These are phyloP conservation scores for Keithomyces neogunnii DNA, from an alignment of 2,329 filamentous ascomycete species.

Conservation along the genomic window DNA sequence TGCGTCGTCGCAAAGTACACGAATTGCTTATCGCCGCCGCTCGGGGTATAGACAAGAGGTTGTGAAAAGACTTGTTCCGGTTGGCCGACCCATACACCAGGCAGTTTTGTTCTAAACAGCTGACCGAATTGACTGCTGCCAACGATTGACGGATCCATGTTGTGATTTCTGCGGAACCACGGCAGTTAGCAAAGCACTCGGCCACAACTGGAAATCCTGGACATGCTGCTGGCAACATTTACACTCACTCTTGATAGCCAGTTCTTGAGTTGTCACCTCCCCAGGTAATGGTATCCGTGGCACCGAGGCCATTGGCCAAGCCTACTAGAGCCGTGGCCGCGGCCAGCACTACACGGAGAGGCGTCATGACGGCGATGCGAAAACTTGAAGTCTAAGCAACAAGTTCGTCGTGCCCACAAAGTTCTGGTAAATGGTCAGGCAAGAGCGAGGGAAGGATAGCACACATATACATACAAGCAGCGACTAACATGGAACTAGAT, in stretches of 20 bases:
- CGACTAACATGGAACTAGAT: neutral
- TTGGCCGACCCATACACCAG: conserved; percentile 40
- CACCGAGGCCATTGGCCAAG: conserved; percentile 26
- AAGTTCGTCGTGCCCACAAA: neutral
- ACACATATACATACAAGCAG: neutral
- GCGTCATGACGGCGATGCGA: conserved; percentile 14
- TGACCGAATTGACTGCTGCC: conserved; percentile 45
- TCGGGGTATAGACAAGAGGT: conserved; percentile 41
- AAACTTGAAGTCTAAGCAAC: neutral
- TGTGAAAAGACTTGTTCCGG: conserved; percentile 45
- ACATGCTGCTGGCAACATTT: too few relatives aligned
- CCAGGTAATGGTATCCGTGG: conserved; percentile 52
- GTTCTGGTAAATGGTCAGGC: neutral
- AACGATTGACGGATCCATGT: conserved; percentile 53
- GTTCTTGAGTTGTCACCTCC: conserved; percentile 46
- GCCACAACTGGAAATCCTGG: too few relatives aligned
- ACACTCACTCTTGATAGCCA: conserved; percentile 42
- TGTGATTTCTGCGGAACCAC: conserved; percentile 39
- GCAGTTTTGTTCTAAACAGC: conserved; percentile 42
- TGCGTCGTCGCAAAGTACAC: conserved; percentile 49
- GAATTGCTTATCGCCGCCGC: conserved; percentile 36
- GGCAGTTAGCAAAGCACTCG: neutral
- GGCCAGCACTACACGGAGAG: conserved; percentile 18
- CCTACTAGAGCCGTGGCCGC: conserved; percentile 24
- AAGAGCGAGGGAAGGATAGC: neutral